A percentile compares a stretch with the other conserved stretches of the same genome.
phyloP scores from a whole-genome alignment of 768 basidiomycete species.

The Hirschioporus abietinus region DNA sequence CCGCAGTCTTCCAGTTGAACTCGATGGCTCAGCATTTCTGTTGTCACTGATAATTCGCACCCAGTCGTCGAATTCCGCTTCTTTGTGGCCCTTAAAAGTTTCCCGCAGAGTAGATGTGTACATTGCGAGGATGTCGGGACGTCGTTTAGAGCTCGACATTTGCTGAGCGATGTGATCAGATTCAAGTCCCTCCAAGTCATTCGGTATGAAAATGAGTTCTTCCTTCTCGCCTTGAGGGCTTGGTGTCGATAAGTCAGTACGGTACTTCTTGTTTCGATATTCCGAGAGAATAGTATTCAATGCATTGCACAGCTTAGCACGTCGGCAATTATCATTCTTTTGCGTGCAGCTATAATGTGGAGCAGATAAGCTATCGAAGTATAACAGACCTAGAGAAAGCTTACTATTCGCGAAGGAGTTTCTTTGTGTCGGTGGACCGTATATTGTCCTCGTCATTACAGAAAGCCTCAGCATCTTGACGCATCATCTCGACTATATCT shows the following conservation, averaged over 20 bases:
- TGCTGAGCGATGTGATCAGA: background rate
- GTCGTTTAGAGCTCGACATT: background rate
- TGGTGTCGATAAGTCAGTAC: background rate
- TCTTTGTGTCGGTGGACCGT: background rate
- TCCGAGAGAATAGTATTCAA: background rate
- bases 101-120: background rate
- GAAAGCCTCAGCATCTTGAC: background rate
- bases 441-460: background rate
- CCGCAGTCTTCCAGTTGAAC: background rate
- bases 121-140: background rate
- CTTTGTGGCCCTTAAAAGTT: background rate
- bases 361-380: background rate
- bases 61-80: background rate
- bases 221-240: background rate
- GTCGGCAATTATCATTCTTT: background rate
- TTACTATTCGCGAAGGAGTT: background rate
- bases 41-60: background rate
- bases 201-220: background rate
- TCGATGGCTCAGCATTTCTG: background rate
- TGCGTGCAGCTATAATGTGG: background rate
- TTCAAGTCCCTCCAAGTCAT: background rate
- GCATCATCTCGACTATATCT: background rate
- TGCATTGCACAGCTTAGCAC: background rate
- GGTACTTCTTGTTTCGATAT: background rate
- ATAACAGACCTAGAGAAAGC: background rate